Evolutionary conservation across 352 stramenopile genomes (phyloP).

Genomic region (Phytopythium boreale): DNA sequence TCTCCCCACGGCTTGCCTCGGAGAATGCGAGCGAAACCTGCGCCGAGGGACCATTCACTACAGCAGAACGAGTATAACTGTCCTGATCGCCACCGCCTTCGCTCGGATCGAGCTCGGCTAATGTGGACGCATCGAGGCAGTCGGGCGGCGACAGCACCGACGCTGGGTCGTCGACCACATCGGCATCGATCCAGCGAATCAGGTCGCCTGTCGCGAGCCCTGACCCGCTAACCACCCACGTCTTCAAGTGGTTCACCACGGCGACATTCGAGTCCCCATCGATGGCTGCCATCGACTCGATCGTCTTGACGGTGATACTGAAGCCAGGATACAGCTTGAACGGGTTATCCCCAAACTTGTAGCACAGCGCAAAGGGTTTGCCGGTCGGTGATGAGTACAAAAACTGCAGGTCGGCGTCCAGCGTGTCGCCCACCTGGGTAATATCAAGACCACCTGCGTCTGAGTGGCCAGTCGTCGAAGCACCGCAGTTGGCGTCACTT

Average conservation of each 20-base stretch:
- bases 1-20: slow-evolving; percentile 36
- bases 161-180: slow-evolving; percentile 27
- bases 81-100: background rate
- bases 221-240: slow-evolving; percentile 42
- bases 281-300: slow-evolving; percentile 24
- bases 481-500: slow-evolving; percentile 53
- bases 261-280: slow-evolving; percentile 36
- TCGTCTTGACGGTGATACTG: slow-evolving; percentile 51
- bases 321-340: slow-evolving; percentile 58
- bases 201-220: slow-evolving; percentile 39
- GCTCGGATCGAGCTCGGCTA: slow-evolving; percentile 27
- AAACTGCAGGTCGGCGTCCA: slow-evolving; percentile 33
- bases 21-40: slow-evolving; percentile 34
- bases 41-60: background rate
- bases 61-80: background rate
- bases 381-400: slow-evolving; percentile 35
- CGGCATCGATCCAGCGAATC: slow-evolving; percentile 51
- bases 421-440: slow-evolving; percentile 16
- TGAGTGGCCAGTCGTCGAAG: slow-evolving; percentile 30
- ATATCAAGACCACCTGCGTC: slow-evolving; percentile 47
- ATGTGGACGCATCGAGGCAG: slow-evolving; percentile 31
- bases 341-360: slow-evolving; percentile 68
- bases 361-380: slow-evolving; percentile 51
- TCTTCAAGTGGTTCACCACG: slow-evolving; percentile 50
- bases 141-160: slow-evolving; percentile 21